These are phyloP conservation scores for Dioszegia hungarica DNA, from an alignment of 768 basidiomycete species.

Conservation along the genomic window DNA sequence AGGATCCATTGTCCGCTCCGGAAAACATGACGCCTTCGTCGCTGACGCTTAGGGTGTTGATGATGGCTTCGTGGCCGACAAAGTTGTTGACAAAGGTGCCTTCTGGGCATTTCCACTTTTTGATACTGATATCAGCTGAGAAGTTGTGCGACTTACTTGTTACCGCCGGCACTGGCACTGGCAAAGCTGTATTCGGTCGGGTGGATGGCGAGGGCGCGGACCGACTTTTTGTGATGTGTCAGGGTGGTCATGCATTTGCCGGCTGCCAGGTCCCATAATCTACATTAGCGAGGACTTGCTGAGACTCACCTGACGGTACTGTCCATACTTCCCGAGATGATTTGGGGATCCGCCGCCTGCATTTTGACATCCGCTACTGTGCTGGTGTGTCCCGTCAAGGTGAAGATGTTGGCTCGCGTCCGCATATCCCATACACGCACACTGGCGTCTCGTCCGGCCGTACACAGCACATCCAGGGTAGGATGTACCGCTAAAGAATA, in stretches of 20 bases:
- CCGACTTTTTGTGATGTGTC: slow-evolving; percentile 99
- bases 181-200: slow-evolving; percentile 97
- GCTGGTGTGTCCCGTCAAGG: slow-evolving; percentile 85
- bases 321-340: slow-evolving; percentile 98
- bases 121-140: slow-evolving; percentile 57
- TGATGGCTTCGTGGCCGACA: slow-evolving; percentile 90
- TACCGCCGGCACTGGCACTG: slow-evolving; percentile 91
- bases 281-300: slow-evolving; percentile 43
- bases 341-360: slow-evolving; percentile 95
- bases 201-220: slow-evolving; percentile 87
- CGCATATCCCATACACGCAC: slow-evolving; percentile 99
- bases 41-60: slow-evolving; percentile 92
- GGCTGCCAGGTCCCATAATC: slow-evolving; percentile 95
- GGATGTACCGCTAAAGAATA: slow-evolving; percentile 88
- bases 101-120: slow-evolving; percentile 99
- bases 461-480: slow-evolving; percentile 90
- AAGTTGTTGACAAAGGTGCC: slow-evolving; percentile 96
- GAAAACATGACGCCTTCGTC: slow-evolving; percentile 96
- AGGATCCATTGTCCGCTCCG: slow-evolving; percentile 86
- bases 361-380: slow-evolving; percentile 95
- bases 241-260: slow-evolving; percentile 94
- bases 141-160: slow-evolving; percentile 56
- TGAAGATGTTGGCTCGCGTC: slow-evolving; percentile 91
- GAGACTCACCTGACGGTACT: slow-evolving; percentile 74
- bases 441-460: slow-evolving; percentile 90